Evolutionary conservation across 495 filamentous ascomycete species (phyloP), one percentile per base, ranked within the genome.

Genomic region (Lophiotrema nucula): DNA sequence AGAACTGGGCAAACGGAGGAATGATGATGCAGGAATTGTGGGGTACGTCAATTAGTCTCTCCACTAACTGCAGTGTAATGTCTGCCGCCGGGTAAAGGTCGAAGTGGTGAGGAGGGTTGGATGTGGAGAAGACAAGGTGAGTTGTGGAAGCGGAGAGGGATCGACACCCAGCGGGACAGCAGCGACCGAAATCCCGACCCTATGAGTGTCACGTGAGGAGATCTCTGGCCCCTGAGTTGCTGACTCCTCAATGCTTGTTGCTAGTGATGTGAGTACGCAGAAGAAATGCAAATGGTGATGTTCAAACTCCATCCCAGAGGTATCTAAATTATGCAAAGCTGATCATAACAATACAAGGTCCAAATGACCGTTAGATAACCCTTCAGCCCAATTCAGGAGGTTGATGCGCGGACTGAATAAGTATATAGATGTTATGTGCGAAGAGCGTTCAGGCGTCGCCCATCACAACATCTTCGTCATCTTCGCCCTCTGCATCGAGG

Each of bases 401-500:
- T n/a, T n/a, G n/a, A n/a, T n/a, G n/a, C n/a, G n/a, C n/a, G n/a
- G n/a, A n/a, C n/a, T n/a, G n/a, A n/a, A n/a, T n/a, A n/a, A n/a
- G n/a, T n/a, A n/a, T n/a, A n/a, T n/a, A n/a, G n/a, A n/a, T n/a
- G n/a, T n/a, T n/a, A n/a, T n/a, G n/a, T n/a, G n/a, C n/a, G n/a
- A n/a, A n/a, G n/a, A n/a, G n/a, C n/a, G n/a, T 8, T 51, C 38
- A 56, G 0, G 46, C 35, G 25, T 51, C 31, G n/a, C 2, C 37
- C 46, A 62, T 62, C 22, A 52, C 15, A 41, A 52, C 21, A 39
- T 62, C 51, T 15, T 63, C 62, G 31, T 61, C 64, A n/a, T 62
- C 53, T 45, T 62, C 64, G 8, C 60, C 64, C 42, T 66, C 66
- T 0, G 48, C 66, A 18, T 66, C 65, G 37, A 45, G 46, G 24